Base-by-base conservation (phyloP, 805 yeast species). In the Maudiozyma saulgeensis region DNA sequence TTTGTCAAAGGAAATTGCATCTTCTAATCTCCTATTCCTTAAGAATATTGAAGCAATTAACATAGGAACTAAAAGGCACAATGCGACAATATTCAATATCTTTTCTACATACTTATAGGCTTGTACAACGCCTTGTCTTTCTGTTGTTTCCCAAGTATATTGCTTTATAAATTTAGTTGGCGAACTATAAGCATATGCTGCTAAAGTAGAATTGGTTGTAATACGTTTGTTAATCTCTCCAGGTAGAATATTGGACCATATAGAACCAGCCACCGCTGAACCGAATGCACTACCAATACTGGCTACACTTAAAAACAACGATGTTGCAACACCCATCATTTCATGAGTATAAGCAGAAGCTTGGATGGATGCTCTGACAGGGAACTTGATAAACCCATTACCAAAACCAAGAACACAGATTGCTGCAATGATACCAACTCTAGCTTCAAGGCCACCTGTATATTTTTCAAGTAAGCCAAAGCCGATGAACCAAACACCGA, bases 301-400 rank as follows among this genome's bases (percentile, higher is more conserved):
- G 61, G 80, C 81, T 19, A 75, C 62, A 3, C 87, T 71, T 15
- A 31, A 68, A 63, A 77, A 78, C 18, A 82, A 62, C 0, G 87
- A 73, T 37, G 81, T 74, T 34, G 79, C 73, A 44, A 78, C 74
- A 8, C 86, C 86, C 80, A 84, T 75, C 63, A 77, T 74, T 59
- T 79, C 82, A 64, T 83, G 89, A 16, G 53, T 48, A 53, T 69
- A 72, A 19, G 80, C 74, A 50, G 77, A 70, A 0, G 85, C 70
- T 58, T 79, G 81, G 51, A 80, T 75, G 31, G 84, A 75, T 2
- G 79, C 81, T 60, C 79, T 84, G 9, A 80, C 71, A 6, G 83
- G 74, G 57, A 80, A 81, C n/a, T 86, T 79, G 69, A 82, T 80
- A 63, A 82, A 77, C 18, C 87, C 87, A 43, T 85, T 86, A 56